These are phyloP conservation scores for Dioscorea dumetorum DNA, from an alignment of 106 monocot species.

Conservation along the genomic window DNA sequence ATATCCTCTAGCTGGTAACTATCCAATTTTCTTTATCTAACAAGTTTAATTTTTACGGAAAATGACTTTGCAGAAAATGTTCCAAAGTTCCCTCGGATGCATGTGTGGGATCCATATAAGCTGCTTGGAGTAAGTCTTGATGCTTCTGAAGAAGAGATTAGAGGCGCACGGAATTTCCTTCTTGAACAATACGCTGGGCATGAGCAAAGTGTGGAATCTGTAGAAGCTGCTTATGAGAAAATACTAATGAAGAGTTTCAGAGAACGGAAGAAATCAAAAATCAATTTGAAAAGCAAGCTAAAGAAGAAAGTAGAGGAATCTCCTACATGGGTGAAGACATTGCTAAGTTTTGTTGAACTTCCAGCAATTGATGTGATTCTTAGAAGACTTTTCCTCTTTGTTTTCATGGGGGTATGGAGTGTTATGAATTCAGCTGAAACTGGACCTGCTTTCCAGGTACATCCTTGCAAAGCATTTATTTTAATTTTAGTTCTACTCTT, in stretches of 20 bases:
- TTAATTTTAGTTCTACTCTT: too few species aligned
- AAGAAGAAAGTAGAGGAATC: constrained; percentile 88
- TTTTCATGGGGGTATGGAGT: constrained; percentile 92
- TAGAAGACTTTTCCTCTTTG: constrained; percentile 83
- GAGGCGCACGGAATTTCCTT: constrained; percentile 83
- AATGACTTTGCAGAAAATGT: constrained; percentile 30
- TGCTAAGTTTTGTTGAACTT: constrained; percentile 67
- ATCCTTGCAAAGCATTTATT: background rate
- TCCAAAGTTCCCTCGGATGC: constrained; percentile 68
- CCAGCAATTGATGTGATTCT: constrained; percentile 60
- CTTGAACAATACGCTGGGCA: constrained; percentile 76
- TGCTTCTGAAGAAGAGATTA: constrained; percentile 93
- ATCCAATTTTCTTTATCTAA: too few species aligned
- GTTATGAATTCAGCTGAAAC: constrained; percentile 61
- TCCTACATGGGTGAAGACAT: constrained; percentile 80
- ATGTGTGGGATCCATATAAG: constrained; percentile 85
- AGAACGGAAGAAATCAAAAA: constrained; percentile 79
- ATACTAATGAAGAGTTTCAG: constrained; percentile 79
- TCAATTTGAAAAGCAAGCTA: constrained; percentile 80
- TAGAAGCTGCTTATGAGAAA: constrained; percentile 95
- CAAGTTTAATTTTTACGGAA: background rate
- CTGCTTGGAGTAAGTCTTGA: constrained; percentile 74
- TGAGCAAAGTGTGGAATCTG: constrained; percentile 74
- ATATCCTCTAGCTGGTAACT: too few species aligned
- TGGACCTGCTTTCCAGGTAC: constrained; percentile 96